Conservation (phyloP, 2,329 filamentous ascomycete genomes). For the Aspergillus brunneoviolaceus region DNA sequence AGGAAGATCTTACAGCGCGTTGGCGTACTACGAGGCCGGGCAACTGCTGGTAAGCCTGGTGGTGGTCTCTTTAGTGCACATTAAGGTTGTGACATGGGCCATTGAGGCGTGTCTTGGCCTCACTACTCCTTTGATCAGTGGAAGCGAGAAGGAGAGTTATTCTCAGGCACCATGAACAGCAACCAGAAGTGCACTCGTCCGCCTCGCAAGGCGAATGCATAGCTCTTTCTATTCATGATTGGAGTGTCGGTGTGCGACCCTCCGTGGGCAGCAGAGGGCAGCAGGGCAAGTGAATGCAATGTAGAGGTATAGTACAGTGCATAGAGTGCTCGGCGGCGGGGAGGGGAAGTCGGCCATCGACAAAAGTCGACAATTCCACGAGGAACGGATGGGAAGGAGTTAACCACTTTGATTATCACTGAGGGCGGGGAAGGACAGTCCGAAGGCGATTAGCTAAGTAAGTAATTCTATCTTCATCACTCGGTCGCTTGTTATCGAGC, state of each 20-base stretch:
- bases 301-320: no score
- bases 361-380: constrained; percentile 5
- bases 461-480: background rate
- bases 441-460: background rate
- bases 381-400: background rate
- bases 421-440: background rate
- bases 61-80: background rate
- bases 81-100: constrained; percentile 5
- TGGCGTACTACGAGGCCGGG: background rate
- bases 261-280: no score
- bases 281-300: background rate
- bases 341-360: background rate
- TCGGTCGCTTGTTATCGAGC: background rate
- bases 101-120: background rate
- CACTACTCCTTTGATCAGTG: background rate
- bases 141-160: background rate
- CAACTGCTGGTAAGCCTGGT: background rate
- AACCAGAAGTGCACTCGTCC: constrained; percentile 3
- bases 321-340: background rate
- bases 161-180: constrained; percentile 11
- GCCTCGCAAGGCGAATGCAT: constrained; percentile 11
- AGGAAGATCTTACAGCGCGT: background rate
- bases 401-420: background rate
- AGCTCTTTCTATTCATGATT: background rate
- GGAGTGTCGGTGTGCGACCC: background rate